A percentile compares a stretch with the other conserved stretches of the same genome.
Conservation (phyloP, 495 filamentous ascomycete genomes). For the Aspergillus olivimuriae region DNA sequence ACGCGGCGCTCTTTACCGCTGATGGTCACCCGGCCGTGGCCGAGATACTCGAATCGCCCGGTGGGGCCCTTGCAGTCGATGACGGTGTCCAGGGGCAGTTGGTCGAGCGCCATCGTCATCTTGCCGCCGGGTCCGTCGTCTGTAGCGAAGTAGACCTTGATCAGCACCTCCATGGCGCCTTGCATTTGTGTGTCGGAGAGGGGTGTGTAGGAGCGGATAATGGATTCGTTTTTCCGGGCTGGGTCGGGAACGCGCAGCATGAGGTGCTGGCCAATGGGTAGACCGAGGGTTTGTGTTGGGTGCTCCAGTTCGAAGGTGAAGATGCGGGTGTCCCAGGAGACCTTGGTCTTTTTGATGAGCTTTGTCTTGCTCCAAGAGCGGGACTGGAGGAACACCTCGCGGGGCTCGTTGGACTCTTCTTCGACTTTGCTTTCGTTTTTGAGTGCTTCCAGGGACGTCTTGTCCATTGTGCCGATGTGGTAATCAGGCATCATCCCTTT, state of each 20-base stretch:
- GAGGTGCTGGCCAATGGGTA: constrained; percentile 85
- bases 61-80: constrained; percentile 91
- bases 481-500: constrained; percentile 88
- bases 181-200: constrained; percentile 57
- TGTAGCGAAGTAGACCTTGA: constrained; percentile 80
- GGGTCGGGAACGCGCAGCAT: constrained; percentile 77
- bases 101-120: constrained; percentile 80
- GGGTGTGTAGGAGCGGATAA: constrained; percentile 87
- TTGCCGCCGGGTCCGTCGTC: constrained; percentile 57
- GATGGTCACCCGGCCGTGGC: constrained; percentile 57
- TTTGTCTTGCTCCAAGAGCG: constrained; percentile 64
- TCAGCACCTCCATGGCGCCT: constrained; percentile 65
- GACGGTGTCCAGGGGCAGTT: constrained; percentile 58
- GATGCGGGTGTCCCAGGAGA: constrained; percentile 79
- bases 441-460: constrained; percentile 49
- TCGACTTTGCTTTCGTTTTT: constrained; percentile 19
- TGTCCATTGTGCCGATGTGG: constrained; percentile 74
- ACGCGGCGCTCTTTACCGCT: constrained; percentile 53
- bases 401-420: constrained; percentile 31
- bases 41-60: constrained; percentile 79
- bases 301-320: constrained; percentile 80
- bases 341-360: constrained; percentile 54
- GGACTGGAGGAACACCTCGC: constrained; percentile 62
- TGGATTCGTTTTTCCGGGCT: constrained; percentile 48
- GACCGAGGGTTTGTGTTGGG: constrained; percentile 61